Evolutionary conservation across 1,284 basidiomycete genomes (phyloP).

Genomic region (Rhodotorula sp.): DNA sequence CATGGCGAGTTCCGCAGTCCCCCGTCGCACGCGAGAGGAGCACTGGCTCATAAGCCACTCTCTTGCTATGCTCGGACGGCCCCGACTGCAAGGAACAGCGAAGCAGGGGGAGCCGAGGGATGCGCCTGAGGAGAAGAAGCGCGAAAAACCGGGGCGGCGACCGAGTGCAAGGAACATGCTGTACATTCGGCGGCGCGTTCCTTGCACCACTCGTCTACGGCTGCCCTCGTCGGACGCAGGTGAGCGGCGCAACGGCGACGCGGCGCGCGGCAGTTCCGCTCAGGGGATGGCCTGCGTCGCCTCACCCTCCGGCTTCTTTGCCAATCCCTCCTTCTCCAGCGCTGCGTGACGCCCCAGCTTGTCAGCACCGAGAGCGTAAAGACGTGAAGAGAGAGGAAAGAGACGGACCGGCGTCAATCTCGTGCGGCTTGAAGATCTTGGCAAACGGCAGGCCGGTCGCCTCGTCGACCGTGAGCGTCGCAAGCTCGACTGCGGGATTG

Average conservation of each 20-base stretch:
- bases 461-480: slow-evolving; percentile 82
- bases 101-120: too few relatives aligned
- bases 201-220: neutral
- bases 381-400: neutral
- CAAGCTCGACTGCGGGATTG: slow-evolving; percentile 96
- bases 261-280: neutral
- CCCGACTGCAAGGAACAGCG: too few relatives aligned
- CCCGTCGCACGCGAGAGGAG: too few relatives aligned
- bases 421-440: slow-evolving; percentile 87
- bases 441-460: slow-evolving; percentile 76
- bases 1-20: too few relatives aligned
- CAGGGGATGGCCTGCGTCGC: slow-evolving; percentile 12
- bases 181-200: neutral
- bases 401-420: slow-evolving; percentile 70
- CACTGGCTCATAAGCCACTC: too few relatives aligned
- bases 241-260: too few relatives aligned
- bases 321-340: slow-evolving; percentile 77
- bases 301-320: slow-evolving; percentile 72
- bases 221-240: too few relatives aligned
- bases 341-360: slow-evolving; percentile 49
- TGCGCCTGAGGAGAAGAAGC: too few relatives aligned
- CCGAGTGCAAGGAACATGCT: neutral
- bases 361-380: too few relatives aligned
- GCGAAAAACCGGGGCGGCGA: too few relatives aligned
- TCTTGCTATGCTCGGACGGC: too few relatives aligned